Evolutionary conservation across 2,329 filamentous ascomycete species (phyloP).

Genomic region (Exophiala mesophila): DNA sequence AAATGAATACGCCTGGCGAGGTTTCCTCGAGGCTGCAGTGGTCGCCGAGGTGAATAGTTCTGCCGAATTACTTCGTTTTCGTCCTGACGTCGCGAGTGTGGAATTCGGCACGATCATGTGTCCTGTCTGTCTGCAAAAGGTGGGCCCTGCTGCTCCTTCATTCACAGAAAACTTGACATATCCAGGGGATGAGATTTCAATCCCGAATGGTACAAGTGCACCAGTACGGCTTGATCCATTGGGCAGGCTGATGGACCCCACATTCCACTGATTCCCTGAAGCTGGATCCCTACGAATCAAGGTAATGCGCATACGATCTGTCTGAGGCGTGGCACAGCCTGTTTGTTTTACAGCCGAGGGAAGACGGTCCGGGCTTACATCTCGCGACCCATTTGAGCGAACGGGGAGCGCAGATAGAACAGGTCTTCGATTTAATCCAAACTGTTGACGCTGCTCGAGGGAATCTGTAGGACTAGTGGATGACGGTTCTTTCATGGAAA

Average conservation of each 20-base stretch:
- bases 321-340: too few species aligned
- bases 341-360: too few species aligned
- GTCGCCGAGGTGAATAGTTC: conserved; percentile 8
- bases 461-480: neutral
- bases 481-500: neutral
- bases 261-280: conserved; percentile 68
- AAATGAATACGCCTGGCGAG: conserved; percentile 49
- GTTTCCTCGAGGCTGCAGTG: conserved; percentile 7
- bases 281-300: conserved; percentile 70
- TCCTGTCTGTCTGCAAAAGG: conserved; percentile 5
- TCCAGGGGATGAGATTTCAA: conserved; percentile 56
- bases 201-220: conserved; percentile 34
- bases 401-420: too few species aligned
- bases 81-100: conserved; percentile 1
- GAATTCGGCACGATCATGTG: conserved; percentile 13
- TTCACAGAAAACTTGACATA: conserved; percentile 37
- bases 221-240: conserved; percentile 7
- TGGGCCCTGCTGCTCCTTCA: neutral
- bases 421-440: too few species aligned
- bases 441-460: too few species aligned
- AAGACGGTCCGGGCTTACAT: too few species aligned
- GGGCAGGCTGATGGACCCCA: conserved; percentile 56
- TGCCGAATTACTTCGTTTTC: conserved; percentile 13
- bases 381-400: too few species aligned
- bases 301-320: conserved; percentile 37